Evolutionary conservation across 805 yeast species (phyloP).

Genomic region (Ogataea henricii): DNA sequence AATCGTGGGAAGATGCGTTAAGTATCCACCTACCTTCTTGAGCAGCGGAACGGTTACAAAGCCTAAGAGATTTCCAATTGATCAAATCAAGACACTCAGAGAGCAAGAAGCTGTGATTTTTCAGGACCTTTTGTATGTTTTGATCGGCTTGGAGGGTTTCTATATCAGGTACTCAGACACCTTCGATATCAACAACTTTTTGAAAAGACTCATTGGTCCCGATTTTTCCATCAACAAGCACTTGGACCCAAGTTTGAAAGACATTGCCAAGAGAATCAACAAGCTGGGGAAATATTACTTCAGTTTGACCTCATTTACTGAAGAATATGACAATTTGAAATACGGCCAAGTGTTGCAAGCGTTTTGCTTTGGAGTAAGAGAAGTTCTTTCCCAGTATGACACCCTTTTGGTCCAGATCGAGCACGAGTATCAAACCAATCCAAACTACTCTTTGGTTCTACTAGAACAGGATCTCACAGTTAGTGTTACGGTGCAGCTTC

Average conservation of each 20-base stretch:
- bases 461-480: constrained; percentile 53
- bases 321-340: constrained; percentile 51
- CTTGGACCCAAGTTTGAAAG: constrained; percentile 73
- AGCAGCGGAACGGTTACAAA: constrained; percentile 11
- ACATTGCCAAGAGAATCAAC: constrained; percentile 61
- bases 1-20: constrained; percentile 21
- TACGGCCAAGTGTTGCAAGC: constrained; percentile 78
- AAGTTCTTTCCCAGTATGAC: constrained; percentile 40
- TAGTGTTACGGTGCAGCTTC: constrained; percentile 41
- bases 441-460: constrained; percentile 57
- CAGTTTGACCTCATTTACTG: constrained; percentile 60
- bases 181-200: constrained; percentile 48
- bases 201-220: constrained; percentile 61
- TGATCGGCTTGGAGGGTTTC: constrained; percentile 75
- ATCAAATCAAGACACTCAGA: constrained; percentile 46
- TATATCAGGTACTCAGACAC: constrained; percentile 69
- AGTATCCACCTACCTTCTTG: constrained; percentile 23
- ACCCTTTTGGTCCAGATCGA: constrained; percentile 48
- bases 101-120: constrained; percentile 75
- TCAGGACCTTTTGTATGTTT: constrained; percentile 66
- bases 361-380: constrained; percentile 61
- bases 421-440: constrained; percentile 47
- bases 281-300: constrained; percentile 64
- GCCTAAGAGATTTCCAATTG: constrained; percentile 42
- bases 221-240: constrained; percentile 72